phyloP scores from a whole-genome alignment of 2,329 filamentous ascomycete species.

The Trichoderma guizhouense region DNA sequence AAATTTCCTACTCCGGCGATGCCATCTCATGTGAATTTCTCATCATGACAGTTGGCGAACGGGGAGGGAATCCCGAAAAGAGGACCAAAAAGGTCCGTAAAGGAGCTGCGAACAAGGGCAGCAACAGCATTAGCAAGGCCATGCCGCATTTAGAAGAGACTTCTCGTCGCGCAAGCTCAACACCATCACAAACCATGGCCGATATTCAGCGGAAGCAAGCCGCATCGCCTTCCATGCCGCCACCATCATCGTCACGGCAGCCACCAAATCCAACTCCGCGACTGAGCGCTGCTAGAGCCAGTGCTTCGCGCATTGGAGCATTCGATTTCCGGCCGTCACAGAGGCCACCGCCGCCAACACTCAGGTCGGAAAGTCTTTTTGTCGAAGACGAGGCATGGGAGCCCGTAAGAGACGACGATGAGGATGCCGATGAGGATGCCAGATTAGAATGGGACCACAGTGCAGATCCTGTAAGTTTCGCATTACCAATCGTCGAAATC shows the following conservation, averaged over 20 bases:
- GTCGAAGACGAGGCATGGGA: conserved; percentile 78
- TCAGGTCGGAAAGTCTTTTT: conserved; percentile 67
- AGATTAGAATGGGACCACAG: conserved; percentile 73
- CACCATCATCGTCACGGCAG: conserved; percentile 27
- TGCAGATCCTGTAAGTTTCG: conserved; percentile 54
- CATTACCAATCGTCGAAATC: not conserved
- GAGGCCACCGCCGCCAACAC: conserved; percentile 52
- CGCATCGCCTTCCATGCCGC: conserved; percentile 13
- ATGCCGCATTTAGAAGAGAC: conserved; percentile 46
- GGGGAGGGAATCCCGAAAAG: conserved; percentile 46
- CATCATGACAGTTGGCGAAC: conserved; percentile 76
- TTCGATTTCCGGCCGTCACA: conserved; percentile 53
- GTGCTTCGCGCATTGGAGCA: conserved; percentile 35
- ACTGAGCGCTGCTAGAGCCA: conserved; percentile 34
- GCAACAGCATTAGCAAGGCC: conserved; percentile 20
- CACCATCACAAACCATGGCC: conserved; percentile 33
- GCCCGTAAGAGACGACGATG: conserved; percentile 58
- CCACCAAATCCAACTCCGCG: conserved; percentile 34
- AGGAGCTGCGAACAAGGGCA: conserved; percentile 30
- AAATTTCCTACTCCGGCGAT: conserved; percentile 66
- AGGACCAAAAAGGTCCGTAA: conserved; percentile 48
- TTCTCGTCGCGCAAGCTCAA: conserved; percentile 43
- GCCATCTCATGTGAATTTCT: conserved; percentile 73
- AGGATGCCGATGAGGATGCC: conserved; percentile 62
- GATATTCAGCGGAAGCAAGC: conserved; percentile 23